phyloP scores from a whole-genome alignment of 108 stramenopile genomes.

The Pseudonitzschia delicatissima region DNA sequence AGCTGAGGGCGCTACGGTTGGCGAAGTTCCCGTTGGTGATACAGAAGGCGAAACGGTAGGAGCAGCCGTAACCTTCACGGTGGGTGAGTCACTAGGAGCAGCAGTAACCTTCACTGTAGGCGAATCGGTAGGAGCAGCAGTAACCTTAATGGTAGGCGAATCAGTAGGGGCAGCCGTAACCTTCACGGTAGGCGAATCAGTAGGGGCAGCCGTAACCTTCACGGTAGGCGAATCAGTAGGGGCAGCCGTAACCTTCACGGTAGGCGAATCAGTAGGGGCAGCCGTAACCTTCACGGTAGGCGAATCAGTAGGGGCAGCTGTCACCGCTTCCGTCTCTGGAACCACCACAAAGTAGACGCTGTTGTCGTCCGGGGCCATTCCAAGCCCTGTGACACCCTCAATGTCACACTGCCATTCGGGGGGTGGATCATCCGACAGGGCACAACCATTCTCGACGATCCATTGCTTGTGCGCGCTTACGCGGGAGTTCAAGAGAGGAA shows the following conservation, averaged over 20 bases:
- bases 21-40: neutral
- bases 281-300: neutral
- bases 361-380: neutral
- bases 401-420: conserved; percentile 17
- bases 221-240: neutral
- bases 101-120: neutral
- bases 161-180: neutral
- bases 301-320: too few relatives aligned
- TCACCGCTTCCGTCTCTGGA: neutral
- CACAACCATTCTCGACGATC: conserved; percentile 18
- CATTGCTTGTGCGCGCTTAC: conserved; percentile 18
- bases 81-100: neutral
- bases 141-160: neutral
- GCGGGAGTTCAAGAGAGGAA: conserved; percentile 4
- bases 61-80: neutral
- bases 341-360: neutral
- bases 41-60: neutral
- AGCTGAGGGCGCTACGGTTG: neutral
- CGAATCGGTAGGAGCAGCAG: neutral
- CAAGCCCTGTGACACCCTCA: neutral
- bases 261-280: neutral
- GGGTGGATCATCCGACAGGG: conserved; percentile 10
- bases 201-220: neutral
- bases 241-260: neutral
- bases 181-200: too few relatives aligned